Evolutionary conservation across 2,329 filamentous ascomycete genomes (phyloP), one percentile per base, ranked within the genome.

Genomic region (Trichocomaceae sp.): DNA sequence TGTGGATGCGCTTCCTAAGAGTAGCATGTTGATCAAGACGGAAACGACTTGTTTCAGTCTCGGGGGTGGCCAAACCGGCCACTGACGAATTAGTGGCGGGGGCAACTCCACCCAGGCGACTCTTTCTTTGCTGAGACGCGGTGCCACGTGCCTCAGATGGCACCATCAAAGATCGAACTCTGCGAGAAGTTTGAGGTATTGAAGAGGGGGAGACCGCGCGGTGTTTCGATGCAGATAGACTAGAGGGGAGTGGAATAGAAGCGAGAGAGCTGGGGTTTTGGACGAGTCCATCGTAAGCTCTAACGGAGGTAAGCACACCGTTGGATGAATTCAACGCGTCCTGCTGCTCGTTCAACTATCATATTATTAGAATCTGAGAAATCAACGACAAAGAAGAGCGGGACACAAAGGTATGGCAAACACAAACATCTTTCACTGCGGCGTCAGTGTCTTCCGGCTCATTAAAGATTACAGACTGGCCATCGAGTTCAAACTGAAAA

Each of bases 401-500:
- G 8, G 26, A 10, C 10, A 37, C n/a, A 48, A 17, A 39, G 13
- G 31, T 35, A 5, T 47, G n/a, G 20, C 20, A 46, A 23, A 22
- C 45, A 66, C 75, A 55, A 74, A 83, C 80, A 75, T 81, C 76
- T 60, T 77, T 73, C 31, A 83, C 65, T 56, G 79, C 77, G 54
- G 77, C 70, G 23, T 73, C 68, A 19, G 80, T 73, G 62, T 83
- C 76, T 52, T 86, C 82, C 3, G 81, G 77, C 67, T 87, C 84
- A 55, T 79, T 76, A 58, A 86, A 86, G 35, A 79, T 74, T n/a
- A 83, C 79, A 7, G 81, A 75, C 56, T 77, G 76, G 45, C 83
- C 81, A 47, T 82, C 81, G 35, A 87, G 75, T 50, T 86, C 83
- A 63, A 95, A 91, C 41, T 82, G 84, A 66, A 97, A 87, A 55